These are phyloP conservation scores for Trichoderma parareesei DNA, from an alignment of 495 filamentous ascomycete genomes.

Conservation along the genomic window DNA sequence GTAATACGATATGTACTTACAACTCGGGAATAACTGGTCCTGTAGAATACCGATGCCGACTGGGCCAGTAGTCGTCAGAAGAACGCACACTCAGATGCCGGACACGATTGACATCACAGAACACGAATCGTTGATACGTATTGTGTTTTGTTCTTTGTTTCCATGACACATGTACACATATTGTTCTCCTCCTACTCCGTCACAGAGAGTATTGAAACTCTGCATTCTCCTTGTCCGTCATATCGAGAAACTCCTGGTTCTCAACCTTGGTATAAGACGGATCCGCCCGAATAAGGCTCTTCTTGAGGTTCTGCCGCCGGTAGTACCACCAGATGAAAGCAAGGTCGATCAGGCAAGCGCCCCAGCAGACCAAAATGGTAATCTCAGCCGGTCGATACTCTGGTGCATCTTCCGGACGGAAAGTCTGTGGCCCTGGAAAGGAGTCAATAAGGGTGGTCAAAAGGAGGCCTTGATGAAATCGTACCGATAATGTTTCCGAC, in stretches of 20 bases:
- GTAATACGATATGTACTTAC: too few species aligned
- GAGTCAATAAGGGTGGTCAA: background rate
- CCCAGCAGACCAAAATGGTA: slow-evolving; percentile 54
- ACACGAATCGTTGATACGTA: too few species aligned
- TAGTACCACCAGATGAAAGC: slow-evolving; percentile 37
- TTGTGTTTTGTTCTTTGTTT: too few species aligned
- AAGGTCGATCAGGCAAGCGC: slow-evolving; percentile 44
- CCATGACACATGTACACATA: too few species aligned
- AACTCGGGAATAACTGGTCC: too few species aligned
- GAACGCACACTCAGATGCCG: too few species aligned
- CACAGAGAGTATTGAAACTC: slow-evolving; percentile 34
- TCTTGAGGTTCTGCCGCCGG: slow-evolving; percentile 46
- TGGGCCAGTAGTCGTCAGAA: too few species aligned
- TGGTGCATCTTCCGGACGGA: slow-evolving; percentile 26
- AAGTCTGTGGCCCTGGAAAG: slow-evolving; percentile 34
- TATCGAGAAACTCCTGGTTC: slow-evolving; percentile 48
- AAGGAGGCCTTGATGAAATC: background rate
- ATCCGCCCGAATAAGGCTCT: slow-evolving; percentile 31
- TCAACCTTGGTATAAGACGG: slow-evolving; percentile 45
- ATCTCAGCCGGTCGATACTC: slow-evolving; percentile 51
- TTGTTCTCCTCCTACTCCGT: background rate
- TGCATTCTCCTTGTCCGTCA: slow-evolving; percentile 53
- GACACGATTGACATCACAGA: too few species aligned
- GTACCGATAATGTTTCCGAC: slow-evolving; percentile 37
- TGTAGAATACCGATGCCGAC: too few species aligned